These are phyloP conservation scores for Silene noctiflora DNA, from an alignment of 179 eudicot genomes.

Conservation along the genomic window DNA sequence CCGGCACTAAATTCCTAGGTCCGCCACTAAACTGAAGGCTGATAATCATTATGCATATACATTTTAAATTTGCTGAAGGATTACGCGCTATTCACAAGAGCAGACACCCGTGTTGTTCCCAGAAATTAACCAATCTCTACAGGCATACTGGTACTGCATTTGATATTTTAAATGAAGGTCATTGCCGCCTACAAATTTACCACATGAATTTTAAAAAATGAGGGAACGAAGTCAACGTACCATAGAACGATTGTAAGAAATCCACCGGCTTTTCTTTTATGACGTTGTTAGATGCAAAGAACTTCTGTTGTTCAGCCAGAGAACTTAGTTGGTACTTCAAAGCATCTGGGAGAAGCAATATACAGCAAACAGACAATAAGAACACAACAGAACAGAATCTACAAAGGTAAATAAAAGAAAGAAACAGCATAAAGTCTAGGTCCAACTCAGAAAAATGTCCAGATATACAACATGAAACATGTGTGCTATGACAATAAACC, in stretches of 20 bases:
- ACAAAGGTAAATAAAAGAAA: not conserved
- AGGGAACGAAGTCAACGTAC: slow-evolving; percentile 28
- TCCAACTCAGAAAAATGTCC: not conserved
- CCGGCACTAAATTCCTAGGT: no score
- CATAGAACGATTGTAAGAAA: slow-evolving; percentile 43
- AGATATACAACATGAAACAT: not conserved
- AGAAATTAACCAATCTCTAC: not conserved
- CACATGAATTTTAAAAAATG: slow-evolving; percentile 6
- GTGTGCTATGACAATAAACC: not conserved
- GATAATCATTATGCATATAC: not conserved
- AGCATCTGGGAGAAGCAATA: slow-evolving; percentile 26
- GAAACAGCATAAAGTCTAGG: not conserved
- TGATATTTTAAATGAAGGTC: not conserved
- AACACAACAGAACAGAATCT: not conserved
- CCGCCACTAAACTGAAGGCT: no score
- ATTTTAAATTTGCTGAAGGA: not conserved
- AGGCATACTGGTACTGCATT: not conserved
- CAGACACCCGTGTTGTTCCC: no score
- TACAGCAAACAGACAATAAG: not conserved
- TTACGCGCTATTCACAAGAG: no score
- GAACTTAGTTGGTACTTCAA: slow-evolving; percentile 25
- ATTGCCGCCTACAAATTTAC: not conserved
- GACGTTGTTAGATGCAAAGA: slow-evolving; percentile 22
- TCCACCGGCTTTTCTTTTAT: slow-evolving; percentile 39
- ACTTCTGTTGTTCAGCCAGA: slow-evolving; percentile 26